A percentile compares a stretch with the other conserved stretches of the same genome.
These are phyloP conservation scores for Mycena venus DNA, from an alignment of 768 basidiomycete species.

Conservation along the genomic window DNA sequence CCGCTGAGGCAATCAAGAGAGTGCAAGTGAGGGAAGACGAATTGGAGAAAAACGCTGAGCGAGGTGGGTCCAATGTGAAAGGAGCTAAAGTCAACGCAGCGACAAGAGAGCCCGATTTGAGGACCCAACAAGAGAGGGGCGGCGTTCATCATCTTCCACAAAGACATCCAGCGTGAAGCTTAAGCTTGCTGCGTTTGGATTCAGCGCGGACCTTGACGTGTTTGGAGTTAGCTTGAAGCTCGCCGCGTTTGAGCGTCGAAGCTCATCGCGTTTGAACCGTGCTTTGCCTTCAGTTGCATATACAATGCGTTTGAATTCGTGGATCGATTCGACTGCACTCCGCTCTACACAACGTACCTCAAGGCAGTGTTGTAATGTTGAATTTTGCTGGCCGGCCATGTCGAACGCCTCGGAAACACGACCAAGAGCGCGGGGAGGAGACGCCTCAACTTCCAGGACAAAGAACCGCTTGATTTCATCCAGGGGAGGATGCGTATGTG, in stretches of 20 bases:
- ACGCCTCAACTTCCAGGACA: too few relatives aligned
- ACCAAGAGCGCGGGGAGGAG: not conserved
- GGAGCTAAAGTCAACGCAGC: too few relatives aligned
- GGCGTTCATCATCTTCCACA: not conserved
- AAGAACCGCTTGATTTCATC: too few relatives aligned
- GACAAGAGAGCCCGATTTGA: too few relatives aligned
- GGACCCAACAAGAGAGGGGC: not conserved
- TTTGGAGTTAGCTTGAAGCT: not conserved
- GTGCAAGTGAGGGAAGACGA: not conserved
- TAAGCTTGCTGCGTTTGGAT: not conserved
- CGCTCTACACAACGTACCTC: not conserved
- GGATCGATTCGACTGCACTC: not conserved
- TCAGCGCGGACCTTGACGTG: not conserved
- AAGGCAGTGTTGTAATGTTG: conserved; percentile 3
- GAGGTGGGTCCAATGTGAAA: too few relatives aligned
- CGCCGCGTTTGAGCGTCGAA: not conserved
- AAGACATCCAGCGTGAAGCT: not conserved
- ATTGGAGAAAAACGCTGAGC: too few relatives aligned
- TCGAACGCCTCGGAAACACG: not conserved
- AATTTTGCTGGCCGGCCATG: too few relatives aligned
- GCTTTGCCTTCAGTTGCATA: not conserved
- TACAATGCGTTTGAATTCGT: not conserved
- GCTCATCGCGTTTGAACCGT: conserved; percentile 5
- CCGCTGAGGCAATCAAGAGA: not conserved
- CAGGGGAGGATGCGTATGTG: too few relatives aligned